phyloP scores from a whole-genome alignment of 805 yeast genomes.

The Sungouiozyma intestinalis region DNA sequence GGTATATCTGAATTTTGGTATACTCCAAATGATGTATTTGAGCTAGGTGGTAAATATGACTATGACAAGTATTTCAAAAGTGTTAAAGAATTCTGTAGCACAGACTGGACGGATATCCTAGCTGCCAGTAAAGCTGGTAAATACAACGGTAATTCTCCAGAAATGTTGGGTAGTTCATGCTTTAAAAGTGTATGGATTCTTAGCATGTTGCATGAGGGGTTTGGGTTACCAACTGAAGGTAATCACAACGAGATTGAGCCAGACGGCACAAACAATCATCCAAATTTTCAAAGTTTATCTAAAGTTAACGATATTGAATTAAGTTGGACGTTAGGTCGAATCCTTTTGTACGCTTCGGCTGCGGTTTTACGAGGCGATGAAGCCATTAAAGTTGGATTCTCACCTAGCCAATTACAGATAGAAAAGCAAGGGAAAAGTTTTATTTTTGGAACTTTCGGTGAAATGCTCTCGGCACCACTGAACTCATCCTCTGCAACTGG shows the following conservation, averaged over 20 bases:
- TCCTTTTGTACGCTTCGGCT: constrained; percentile 71
- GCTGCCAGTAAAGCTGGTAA: constrained; percentile 41
- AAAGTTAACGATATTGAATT: constrained; percentile 74
- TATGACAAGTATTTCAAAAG: constrained; percentile 55
- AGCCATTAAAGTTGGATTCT: constrained; percentile 17
- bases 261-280: constrained; percentile 22
- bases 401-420: constrained; percentile 17
- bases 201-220: constrained; percentile 84
- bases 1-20: constrained; percentile 98
- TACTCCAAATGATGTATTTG: constrained; percentile 84
- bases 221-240: constrained; percentile 68
- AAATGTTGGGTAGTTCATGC: constrained; percentile 64
- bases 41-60: constrained; percentile 81
- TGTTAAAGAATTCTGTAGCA: constrained; percentile 64
- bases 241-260: constrained; percentile 31
- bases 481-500: background rate
- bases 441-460: constrained; percentile 15
- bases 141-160: constrained; percentile 47
- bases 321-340: constrained; percentile 93
- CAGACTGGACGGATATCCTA: constrained; percentile 55
- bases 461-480: background rate
- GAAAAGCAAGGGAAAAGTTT: constrained; percentile 16
- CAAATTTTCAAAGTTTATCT: constrained; percentile 76
- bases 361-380: constrained; percentile 32
- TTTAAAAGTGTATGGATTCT: constrained; percentile 94